A percentile compares a stretch with the other conserved stretches of the same genome.
These are phyloP conservation scores for Thymus quinquecostatus DNA, from an alignment of 257 asterid species.

Conservation along the genomic window DNA sequence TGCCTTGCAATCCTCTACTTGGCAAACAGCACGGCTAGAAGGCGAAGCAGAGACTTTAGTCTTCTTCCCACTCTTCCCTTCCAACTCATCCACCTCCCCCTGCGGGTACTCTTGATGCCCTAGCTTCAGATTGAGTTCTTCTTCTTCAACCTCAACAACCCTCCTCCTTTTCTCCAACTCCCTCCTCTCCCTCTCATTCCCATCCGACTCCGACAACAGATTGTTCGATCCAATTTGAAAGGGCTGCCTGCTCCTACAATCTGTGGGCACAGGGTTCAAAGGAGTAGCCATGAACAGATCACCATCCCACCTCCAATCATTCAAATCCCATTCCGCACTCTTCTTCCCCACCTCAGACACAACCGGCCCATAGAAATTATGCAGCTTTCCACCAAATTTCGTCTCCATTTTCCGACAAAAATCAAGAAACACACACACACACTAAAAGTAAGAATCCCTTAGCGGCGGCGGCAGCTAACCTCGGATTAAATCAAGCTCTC, in stretches of 20 bases:
- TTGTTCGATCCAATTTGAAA: slow-evolving; percentile 51
- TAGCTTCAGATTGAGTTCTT: slow-evolving; percentile 75
- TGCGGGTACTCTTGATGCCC: slow-evolving; percentile 68
- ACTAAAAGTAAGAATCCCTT: neutral
- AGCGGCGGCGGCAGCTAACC: slow-evolving; percentile 34
- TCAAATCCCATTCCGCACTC: slow-evolving; percentile 80
- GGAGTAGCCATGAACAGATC: slow-evolving; percentile 71
- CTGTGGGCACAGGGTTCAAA: slow-evolving; percentile 50
- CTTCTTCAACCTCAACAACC: slow-evolving; percentile 43
- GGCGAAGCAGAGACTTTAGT: slow-evolving; percentile 52
- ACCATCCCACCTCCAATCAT: slow-evolving; percentile 96
- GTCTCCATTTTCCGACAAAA: slow-evolving; percentile 38
- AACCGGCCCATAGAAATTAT: slow-evolving; percentile 45
- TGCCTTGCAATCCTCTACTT: slow-evolving; percentile 78
- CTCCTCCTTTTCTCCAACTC: slow-evolving; percentile 79
- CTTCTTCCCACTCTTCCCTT: slow-evolving; percentile 70
- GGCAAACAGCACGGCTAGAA: slow-evolving; percentile 66
- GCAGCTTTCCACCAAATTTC: slow-evolving; percentile 44
- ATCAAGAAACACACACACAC: slow-evolving; percentile 1
- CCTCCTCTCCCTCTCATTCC: slow-evolving; percentile 53
- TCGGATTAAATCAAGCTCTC: slow-evolving; percentile 25
- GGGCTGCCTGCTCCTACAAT: slow-evolving; percentile 66
- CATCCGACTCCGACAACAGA: slow-evolving; percentile 45
- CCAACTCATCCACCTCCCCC: slow-evolving; percentile 47
- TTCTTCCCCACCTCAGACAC: slow-evolving; percentile 62